These are phyloP conservation scores for Juglanconis oblonga DNA, from an alignment of 2,329 filamentous ascomycete genomes.

Conservation along the genomic window DNA sequence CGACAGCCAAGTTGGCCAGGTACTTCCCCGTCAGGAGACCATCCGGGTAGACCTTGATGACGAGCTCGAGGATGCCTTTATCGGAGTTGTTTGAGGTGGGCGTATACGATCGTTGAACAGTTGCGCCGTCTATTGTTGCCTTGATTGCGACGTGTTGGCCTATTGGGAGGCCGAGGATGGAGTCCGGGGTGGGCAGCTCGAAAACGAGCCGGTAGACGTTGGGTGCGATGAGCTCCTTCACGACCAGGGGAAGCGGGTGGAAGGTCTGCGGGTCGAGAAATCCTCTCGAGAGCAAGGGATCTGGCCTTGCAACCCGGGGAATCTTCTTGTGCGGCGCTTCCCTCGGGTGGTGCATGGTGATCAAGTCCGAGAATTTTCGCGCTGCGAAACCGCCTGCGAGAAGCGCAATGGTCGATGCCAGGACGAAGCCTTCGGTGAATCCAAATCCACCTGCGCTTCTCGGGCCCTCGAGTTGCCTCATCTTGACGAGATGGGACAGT, in stretches of 20 bases:
- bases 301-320: slow-evolving; percentile 32
- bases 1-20: slow-evolving; percentile 43
- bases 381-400: slow-evolving; percentile 29
- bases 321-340: slow-evolving; percentile 39
- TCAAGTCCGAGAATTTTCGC: slow-evolving; percentile 29
- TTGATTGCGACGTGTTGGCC: slow-evolving; percentile 56
- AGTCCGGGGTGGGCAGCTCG: slow-evolving; percentile 39
- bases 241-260: slow-evolving; percentile 41
- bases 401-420: slow-evolving; percentile 32
- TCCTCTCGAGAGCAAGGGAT: slow-evolving; percentile 39
- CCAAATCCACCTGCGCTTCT: slow-evolving; percentile 25
- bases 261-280: slow-evolving; percentile 50
- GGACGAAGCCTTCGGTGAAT: slow-evolving; percentile 36
- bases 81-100: slow-evolving; percentile 50
- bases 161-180: slow-evolving; percentile 51
- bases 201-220: slow-evolving; percentile 47
- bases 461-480: not conserved
- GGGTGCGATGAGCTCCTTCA: slow-evolving; percentile 38
- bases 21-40: slow-evolving; percentile 49
- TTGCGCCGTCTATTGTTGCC: slow-evolving; percentile 42
- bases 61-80: slow-evolving; percentile 45
- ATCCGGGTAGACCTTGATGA: slow-evolving; percentile 50
- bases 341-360: slow-evolving; percentile 28
- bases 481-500: slow-evolving; percentile 18
- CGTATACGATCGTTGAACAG: slow-evolving; percentile 52